Base-by-base conservation (phyloP, 1,139 yeast species). In the Sugiyamaella xylanicola region DNA sequence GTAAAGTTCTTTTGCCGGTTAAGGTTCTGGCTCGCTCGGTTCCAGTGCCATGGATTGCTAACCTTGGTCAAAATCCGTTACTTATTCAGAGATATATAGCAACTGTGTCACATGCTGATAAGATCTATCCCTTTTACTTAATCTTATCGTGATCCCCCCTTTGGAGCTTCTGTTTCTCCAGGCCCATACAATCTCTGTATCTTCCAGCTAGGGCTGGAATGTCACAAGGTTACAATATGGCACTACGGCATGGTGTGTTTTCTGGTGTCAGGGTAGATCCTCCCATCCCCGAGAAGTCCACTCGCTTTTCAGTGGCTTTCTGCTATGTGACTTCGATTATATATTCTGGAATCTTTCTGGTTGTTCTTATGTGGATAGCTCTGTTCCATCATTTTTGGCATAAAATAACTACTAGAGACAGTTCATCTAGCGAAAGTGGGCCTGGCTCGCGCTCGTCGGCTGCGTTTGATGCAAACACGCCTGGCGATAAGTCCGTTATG, bases 331-430 rank as follows among this genome's bases (percentile, higher is more conserved):
- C 61, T 7, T 63, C 74, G 3, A 48, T 64, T 2, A 49, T 74
- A 1, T 69, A 69, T 51, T 64, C 72, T 15, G 59, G 63, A 1
- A 4, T 70, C 1, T 73, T 72, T 49, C 64, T 75, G 19, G 32
- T 63, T 0, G 41, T 66, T 19, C 51, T 54, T 19, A 54, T 54
- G 57, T 17, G 37, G 15, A 32, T 54, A 37, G 57, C 57, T 9
- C 35, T 45, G 15, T 11, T 50, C 32, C 32, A 39, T n/a, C 57
- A 54, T 29, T 40, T 17, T 29, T 17, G 44, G 37, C 22, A 45
- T 15, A 45, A 45, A 21, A 3, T 48, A 11, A 32, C 36, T 13
- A 17, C 3, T 3, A 25, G 22, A 13, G 21, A n/a, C 11, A 20
- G 44, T 20, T 5, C 8, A 9, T 32, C 37, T 32, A 32, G 15